Conservation (phyloP, 2,329 filamentous ascomycete species). For the Colletotrichum phormii region DNA sequence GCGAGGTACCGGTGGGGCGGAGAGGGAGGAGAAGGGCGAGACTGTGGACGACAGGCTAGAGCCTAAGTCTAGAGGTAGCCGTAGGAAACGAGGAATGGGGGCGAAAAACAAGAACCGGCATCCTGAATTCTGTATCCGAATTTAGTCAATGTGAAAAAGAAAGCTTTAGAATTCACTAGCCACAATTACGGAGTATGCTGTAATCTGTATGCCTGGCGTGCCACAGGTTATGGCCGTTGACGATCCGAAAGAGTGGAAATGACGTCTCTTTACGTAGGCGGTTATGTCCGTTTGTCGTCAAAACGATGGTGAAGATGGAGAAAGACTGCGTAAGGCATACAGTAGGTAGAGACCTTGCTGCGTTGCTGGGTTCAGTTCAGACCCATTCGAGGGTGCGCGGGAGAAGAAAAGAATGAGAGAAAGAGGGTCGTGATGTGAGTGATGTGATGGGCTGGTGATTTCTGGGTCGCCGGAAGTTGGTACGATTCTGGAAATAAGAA, state of each 20-base stretch:
- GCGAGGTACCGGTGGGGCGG: neutral
- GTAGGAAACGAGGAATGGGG: neutral
- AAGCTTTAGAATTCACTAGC: neutral
- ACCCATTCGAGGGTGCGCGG: neutral
- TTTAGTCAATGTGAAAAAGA: neutral
- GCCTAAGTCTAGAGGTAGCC: neutral
- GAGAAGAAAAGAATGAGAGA: neutral
- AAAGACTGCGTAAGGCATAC: neutral
- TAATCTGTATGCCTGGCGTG: neutral
- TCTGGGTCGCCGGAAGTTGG: neutral
- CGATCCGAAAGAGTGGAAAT: neutral
- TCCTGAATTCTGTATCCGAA: neutral
- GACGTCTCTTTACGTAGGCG: too few relatives aligned
- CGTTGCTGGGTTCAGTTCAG: neutral
- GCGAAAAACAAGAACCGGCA: neutral
- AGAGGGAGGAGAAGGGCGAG: neutral
- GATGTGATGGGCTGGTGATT: neutral
- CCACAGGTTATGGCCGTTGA: neutral
- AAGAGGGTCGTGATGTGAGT: neutral
- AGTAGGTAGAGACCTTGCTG: neutral
- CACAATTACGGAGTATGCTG: neutral
- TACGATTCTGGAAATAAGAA: constrained; percentile 11
- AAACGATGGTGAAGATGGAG: neutral
- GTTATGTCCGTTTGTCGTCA: neutral
- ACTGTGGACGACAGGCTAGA: neutral